Conservation (phyloP, 129 eudicot genomes). For the Logfia minima region DNA sequence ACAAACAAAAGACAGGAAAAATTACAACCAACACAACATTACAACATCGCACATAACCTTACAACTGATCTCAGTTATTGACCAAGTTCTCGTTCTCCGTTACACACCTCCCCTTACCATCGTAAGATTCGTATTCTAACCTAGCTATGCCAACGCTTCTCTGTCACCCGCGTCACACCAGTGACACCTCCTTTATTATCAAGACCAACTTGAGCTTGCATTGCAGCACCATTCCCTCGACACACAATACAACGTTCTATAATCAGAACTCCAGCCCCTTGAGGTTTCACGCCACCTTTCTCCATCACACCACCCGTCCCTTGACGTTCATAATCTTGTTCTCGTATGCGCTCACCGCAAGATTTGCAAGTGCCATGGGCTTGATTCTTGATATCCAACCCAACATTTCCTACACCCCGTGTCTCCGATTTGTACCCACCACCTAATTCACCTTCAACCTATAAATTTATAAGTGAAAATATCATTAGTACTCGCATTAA, state of each 20-base stretch:
- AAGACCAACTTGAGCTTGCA: not conserved
- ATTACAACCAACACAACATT: conserved; percentile 10
- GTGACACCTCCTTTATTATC: not conserved
- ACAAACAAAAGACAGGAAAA: not conserved
- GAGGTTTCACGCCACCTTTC: not conserved
- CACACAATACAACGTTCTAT: not conserved
- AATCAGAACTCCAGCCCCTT: not conserved
- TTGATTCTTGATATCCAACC: not conserved
- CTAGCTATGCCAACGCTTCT: not conserved
- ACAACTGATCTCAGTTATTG: not conserved
- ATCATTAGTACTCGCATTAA: not conserved
- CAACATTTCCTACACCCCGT: not conserved
- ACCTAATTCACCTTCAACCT: not conserved
- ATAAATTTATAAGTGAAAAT: not conserved
- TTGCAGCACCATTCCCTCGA: not conserved
- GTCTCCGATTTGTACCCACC: not conserved
- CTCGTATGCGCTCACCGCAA: not conserved
- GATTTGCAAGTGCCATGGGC: not conserved
- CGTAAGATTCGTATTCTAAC: not conserved
- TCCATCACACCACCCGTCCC: not conserved
- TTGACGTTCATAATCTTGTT: not conserved
- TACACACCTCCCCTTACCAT: not conserved
- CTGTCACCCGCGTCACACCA: not conserved
- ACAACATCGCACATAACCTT: not conserved
- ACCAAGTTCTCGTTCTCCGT: not conserved